A percentile compares a stretch with the other conserved stretches of the same genome.
These are phyloP conservation scores for Chaetomiaceae sp. DNA, from an alignment of 2,329 filamentous ascomycete genomes.

Conservation along the genomic window DNA sequence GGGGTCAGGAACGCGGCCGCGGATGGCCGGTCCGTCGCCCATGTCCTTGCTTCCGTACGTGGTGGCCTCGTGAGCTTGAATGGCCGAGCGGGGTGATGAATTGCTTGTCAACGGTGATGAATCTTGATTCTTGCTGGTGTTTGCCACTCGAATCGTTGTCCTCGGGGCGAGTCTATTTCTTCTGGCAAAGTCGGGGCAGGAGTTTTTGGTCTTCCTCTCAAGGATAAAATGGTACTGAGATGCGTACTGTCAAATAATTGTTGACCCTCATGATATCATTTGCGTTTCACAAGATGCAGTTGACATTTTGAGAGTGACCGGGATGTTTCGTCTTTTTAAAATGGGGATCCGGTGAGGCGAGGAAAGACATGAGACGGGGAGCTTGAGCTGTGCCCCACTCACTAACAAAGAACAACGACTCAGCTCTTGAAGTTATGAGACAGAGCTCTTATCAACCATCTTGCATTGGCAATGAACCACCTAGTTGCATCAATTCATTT, in stretches of 20 bases:
- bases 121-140: no score
- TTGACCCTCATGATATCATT: constrained; percentile 10
- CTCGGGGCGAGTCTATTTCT: no score
- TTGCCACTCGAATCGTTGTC: no score
- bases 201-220: no score
- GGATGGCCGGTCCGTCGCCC: constrained; percentile 9
- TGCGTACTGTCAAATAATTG: not conserved
- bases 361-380: not conserved
- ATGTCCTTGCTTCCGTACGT: not conserved
- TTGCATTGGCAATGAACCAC: no score
- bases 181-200: no score
- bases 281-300: not conserved
- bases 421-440: no score
- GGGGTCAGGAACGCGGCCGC: constrained; percentile 1
- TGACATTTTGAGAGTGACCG: not conserved
- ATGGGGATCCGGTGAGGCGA: not conserved
- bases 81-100: not conserved
- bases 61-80: no score
- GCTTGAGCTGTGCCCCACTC: constrained; percentile 4
- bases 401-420: not conserved
- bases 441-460: no score
- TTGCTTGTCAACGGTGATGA: not conserved
- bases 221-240: not conserved
- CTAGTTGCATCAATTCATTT: no score
- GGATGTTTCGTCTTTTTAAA: not conserved